phyloP scores from a whole-genome alignment of 1,284 basidiomycete species.

The Trichosporon inkin region DNA sequence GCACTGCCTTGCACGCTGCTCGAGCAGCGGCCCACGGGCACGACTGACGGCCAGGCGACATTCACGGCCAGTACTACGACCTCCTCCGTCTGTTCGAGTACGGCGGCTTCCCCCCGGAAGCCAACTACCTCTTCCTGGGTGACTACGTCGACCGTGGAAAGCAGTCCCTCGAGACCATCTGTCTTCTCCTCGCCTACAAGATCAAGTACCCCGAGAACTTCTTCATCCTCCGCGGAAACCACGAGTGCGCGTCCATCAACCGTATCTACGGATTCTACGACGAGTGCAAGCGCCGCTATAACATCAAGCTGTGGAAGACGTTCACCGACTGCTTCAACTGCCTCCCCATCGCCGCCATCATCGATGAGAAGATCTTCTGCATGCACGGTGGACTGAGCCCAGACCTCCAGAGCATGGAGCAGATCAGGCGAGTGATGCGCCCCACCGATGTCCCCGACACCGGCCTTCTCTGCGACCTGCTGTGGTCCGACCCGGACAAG shows the following conservation, averaged over 20 bases:
- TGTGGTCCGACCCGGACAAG: conserved; percentile 99
- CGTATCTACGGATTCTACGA: conserved; percentile 62
- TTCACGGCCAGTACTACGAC: conserved; percentile 62
- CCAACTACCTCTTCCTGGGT: conserved; percentile 61
- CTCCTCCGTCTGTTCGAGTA: conserved; percentile 60
- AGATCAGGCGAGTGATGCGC: conserved; percentile 98
- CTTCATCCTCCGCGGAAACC: conserved; percentile 61
- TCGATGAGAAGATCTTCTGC: conserved; percentile 62
- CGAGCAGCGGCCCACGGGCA: too few species aligned
- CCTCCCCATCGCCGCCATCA: conserved; percentile 61
- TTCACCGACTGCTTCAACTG: conserved; percentile 65
- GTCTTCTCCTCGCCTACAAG: conserved; percentile 56
- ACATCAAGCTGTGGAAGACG: conserved; percentile 65
- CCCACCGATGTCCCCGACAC: conserved; percentile 99
- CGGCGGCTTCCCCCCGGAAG: conserved; percentile 60
- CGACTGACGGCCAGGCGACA: conserved; percentile 51
- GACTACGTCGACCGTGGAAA: conserved; percentile 62
- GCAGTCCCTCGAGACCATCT: conserved; percentile 61
- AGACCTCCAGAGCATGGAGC: conserved; percentile 98
- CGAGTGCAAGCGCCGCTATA: conserved; percentile 62
- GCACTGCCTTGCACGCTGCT: too few species aligned
- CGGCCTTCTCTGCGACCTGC: conserved; percentile 88
- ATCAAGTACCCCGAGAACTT: conserved; percentile 64
- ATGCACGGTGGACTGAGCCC: conserved; percentile 63
- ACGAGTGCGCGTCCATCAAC: conserved; percentile 61